Evolutionary conservation across 2,329 filamentous ascomycete species (phyloP).

Genomic region (Penicillium sp.): DNA sequence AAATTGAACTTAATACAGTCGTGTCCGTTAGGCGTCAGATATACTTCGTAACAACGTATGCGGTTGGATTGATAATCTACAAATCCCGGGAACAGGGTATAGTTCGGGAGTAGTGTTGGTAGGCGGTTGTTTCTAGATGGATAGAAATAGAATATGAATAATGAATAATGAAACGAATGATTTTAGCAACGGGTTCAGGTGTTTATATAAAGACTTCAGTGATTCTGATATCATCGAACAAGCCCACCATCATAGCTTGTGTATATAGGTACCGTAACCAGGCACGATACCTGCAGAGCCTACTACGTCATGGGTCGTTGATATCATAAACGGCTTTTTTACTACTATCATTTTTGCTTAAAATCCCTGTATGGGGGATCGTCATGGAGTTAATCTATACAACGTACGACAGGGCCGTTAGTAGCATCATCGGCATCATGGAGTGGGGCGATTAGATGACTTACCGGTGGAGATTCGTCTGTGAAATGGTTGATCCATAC

Average conservation of each 20-base stretch:
- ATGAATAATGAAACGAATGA: neutral
- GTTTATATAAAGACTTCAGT: constrained; percentile 1
- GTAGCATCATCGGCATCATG: constrained; percentile 19
- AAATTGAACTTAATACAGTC: neutral
- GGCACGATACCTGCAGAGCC: constrained; percentile 8
- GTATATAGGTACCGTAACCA: constrained; percentile 13
- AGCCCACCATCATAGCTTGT: neutral
- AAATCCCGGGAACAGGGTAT: constrained; percentile 3
- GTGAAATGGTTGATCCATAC: constrained; percentile 9
- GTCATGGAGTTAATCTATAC: constrained; percentile 11
- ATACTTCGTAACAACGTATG: constrained; percentile 3
- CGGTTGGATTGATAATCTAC: neutral
- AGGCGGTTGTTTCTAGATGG: constrained; percentile 2
- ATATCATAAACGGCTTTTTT: constrained; percentile 18
- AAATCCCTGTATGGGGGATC: constrained; percentile 14
- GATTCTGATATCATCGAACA: constrained; percentile 19
- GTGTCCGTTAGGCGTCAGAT: neutral
- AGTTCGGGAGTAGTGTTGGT: constrained; percentile 5
- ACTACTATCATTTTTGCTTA: neutral
- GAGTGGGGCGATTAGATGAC: constrained; percentile 15
- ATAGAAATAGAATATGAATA: neutral
- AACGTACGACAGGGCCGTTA: constrained; percentile 8
- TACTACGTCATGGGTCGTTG: constrained; percentile 23
- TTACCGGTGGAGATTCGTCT: constrained; percentile 4
- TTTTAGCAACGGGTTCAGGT: neutral